A percentile compares a stretch with the other conserved stretches of the same genome.
Conservation (phyloP, 1,284 basidiomycete species). For the Pyrrhoderma lamaoense region DNA sequence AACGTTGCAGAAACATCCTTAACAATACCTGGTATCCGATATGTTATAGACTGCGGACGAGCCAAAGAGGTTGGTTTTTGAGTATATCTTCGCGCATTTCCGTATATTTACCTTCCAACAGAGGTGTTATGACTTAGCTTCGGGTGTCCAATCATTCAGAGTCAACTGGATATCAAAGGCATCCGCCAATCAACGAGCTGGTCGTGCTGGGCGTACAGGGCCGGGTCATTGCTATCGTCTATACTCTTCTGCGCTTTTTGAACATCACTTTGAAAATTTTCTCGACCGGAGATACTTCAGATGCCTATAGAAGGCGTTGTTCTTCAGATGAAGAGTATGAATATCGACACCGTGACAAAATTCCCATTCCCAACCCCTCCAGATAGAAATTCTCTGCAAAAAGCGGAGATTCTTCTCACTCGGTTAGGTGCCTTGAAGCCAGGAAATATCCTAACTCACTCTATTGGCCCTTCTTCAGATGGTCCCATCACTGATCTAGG, state of each 20-base stretch:
- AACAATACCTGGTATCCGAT: constrained; percentile 71
- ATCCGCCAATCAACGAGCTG: constrained; percentile 64
- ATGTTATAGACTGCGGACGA: constrained; percentile 72
- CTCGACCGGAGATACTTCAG: constrained; percentile 88
- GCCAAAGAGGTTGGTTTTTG: constrained; percentile 66
- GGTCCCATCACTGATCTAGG: constrained; percentile 85
- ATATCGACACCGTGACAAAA: constrained; percentile 93
- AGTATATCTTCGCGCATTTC: background rate
- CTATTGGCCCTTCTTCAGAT: constrained; percentile 30
- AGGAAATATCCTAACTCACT: constrained; percentile 21
- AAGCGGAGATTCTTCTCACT: constrained; percentile 77
- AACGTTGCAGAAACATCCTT: constrained; percentile 78
- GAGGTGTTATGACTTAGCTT: constrained; percentile 51
- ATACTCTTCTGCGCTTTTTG: constrained; percentile 74
- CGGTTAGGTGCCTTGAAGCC: constrained; percentile 78
- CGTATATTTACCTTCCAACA: constrained; percentile 20
- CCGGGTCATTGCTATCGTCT: constrained; percentile 77
- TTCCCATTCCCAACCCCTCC: constrained; percentile 99
- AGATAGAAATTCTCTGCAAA: constrained; percentile 68
- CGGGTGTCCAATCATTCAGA: constrained; percentile 66
- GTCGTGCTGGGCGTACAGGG: constrained; percentile 71
- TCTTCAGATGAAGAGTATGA: constrained; percentile 99
- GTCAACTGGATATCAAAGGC: constrained; percentile 75
- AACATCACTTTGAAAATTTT: constrained; percentile 89
- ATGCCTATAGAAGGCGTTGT: constrained; percentile 97